Conservation (phyloP, 2,329 filamentous ascomycete species). For the Plenodomus lindquistii region DNA sequence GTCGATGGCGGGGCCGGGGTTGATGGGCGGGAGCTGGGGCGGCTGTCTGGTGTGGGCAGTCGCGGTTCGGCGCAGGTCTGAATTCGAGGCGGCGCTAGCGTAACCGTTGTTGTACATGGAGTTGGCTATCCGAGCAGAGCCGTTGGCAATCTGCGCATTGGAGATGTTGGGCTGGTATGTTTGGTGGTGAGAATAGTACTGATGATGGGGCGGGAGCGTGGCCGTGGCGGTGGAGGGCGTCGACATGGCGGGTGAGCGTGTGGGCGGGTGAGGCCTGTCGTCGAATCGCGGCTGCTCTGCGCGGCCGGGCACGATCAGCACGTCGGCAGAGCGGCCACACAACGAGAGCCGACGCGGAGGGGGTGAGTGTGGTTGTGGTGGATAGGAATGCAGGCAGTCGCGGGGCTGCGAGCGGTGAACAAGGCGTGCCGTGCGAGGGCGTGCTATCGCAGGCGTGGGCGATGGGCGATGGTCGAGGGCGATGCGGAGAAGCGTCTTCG, state of each 20-base stretch:
- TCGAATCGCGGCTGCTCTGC: constrained; percentile 33
- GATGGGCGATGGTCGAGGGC: constrained; percentile 23
- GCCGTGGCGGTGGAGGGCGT: constrained; percentile 51
- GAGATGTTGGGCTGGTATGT: constrained; percentile 38
- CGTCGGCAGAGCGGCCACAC: constrained; percentile 17
- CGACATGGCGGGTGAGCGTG: constrained; percentile 42
- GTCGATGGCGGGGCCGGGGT: constrained; percentile 26
- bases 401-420: constrained; percentile 16
- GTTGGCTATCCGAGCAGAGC: constrained; percentile 38
- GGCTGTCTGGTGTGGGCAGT: constrained; percentile 36
- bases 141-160: constrained; percentile 42
- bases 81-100: constrained; percentile 39
- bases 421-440: constrained; percentile 17
- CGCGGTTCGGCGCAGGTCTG: constrained; percentile 44
- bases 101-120: constrained; percentile 47
- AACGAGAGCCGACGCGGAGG: constrained; percentile 9
- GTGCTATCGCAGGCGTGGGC: constrained; percentile 30
- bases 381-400: constrained; percentile 13
- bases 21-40: constrained; percentile 38
- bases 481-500: constrained; percentile 31
- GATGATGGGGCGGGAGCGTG: constrained; percentile 46
- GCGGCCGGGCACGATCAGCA: constrained; percentile 19
- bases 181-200: constrained; percentile 48
- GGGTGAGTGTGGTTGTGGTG: constrained; percentile 11
- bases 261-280: constrained; percentile 28